These are phyloP conservation scores for Papilionanthe hybrid DNA, from an alignment of 116 monocot genomes.

Conservation along the genomic window DNA sequence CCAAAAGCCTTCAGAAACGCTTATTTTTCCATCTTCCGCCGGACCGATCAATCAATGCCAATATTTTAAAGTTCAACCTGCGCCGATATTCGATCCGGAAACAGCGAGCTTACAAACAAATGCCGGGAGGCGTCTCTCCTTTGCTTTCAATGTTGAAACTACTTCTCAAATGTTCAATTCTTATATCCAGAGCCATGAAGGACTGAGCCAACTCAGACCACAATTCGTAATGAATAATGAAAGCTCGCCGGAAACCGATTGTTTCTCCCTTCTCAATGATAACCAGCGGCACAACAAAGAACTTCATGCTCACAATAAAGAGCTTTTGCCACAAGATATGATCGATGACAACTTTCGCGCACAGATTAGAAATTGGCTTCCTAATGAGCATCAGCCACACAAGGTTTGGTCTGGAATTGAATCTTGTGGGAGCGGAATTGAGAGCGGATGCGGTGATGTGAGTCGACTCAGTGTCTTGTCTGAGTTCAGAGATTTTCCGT, in stretches of 20 bases:
- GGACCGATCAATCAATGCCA: no score
- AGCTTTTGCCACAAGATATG: background rate
- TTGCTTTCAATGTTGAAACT: background rate
- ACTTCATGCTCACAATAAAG: no score
- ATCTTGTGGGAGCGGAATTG: constrained; percentile 8
- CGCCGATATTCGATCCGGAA: no score
- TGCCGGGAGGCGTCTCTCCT: no score
- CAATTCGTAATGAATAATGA: no score
- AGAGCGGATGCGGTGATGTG: constrained; percentile 34
- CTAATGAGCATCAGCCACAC: constrained; percentile 20
- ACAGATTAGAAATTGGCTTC: constrained; percentile 29
- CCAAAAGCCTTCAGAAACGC: background rate
- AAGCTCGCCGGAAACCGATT: no score
- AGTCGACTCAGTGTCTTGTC: constrained; percentile 58
- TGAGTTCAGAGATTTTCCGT: constrained; percentile 24
- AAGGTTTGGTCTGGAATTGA: constrained; percentile 32
- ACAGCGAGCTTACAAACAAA: no score
- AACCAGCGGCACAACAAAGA: no score
- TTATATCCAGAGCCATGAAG: background rate
- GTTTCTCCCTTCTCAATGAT: no score
- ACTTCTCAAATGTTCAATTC: background rate
- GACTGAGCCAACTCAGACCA: background rate
- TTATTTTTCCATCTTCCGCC: background rate
- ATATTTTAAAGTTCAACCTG: no score
- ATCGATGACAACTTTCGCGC: background rate